phyloP scores from a whole-genome alignment of 345 rosid genomes.

The Linum tenue region DNA sequence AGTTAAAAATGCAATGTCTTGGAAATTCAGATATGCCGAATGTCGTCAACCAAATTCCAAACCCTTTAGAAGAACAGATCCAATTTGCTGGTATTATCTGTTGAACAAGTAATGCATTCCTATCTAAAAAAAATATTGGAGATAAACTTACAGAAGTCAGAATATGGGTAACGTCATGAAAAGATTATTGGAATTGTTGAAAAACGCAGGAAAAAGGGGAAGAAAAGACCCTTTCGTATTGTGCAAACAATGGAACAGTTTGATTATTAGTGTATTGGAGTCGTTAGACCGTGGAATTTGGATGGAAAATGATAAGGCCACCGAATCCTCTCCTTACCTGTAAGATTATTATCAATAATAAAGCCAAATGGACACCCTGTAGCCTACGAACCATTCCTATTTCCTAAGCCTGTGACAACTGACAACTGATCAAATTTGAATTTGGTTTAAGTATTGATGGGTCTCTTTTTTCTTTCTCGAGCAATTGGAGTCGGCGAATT shows the following conservation, averaged over 20 bases:
- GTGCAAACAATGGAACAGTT: neutral
- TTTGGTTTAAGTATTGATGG: neutral
- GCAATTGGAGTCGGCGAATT: no score
- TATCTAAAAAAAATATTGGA: slow-evolving; percentile 5
- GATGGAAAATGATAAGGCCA: slow-evolving; percentile 32
- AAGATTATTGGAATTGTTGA: slow-evolving; percentile 15
- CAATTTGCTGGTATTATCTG: neutral
- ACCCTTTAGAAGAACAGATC: neutral
- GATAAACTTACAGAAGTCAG: slow-evolving; percentile 28
- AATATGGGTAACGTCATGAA: slow-evolving; percentile 34
- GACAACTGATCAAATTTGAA: neutral
- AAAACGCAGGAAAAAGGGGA: neutral
- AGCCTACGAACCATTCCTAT: neutral
- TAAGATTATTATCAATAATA: slow-evolving; percentile 16
- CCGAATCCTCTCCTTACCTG: slow-evolving; percentile 53
- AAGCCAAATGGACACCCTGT: slow-evolving; percentile 29
- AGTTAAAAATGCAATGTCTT: neutral
- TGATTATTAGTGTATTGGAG: slow-evolving; percentile 27
- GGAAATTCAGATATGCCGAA: slow-evolving; percentile 10
- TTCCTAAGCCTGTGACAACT: neutral
- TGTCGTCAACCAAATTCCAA: slow-evolving; percentile 13
- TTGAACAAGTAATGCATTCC: slow-evolving; percentile 6
- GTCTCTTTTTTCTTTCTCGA: neutral
- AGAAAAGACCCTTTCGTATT: no score
- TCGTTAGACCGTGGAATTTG: slow-evolving; percentile 34